Base-by-base conservation (phyloP, 768 basidiomycete genomes). In the Tricholoma bakamatsutake region DNA sequence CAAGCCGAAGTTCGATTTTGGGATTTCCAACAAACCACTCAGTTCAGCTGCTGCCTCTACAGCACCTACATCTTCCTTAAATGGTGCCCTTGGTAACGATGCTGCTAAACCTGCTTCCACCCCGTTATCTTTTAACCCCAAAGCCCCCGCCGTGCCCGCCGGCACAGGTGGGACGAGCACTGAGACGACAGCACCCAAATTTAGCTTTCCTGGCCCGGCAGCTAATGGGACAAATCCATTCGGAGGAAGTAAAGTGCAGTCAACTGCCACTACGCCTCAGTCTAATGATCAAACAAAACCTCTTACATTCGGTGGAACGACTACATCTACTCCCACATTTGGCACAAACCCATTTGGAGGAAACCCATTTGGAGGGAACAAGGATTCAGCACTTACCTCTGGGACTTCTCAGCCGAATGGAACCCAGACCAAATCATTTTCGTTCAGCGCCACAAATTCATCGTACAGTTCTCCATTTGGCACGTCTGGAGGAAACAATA, bases 1-100 rank as follows among this genome's bases (percentile, higher is more conserved):
- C 3, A 33, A 33, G 17, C 63, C 68, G 5, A 75, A 73, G 56
- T 79, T 77, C 59, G 71, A 58, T 59, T 73, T 79, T 58, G 72
- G 70, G n/a, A 56, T 69, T 47, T 57, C 46, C 10, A 61, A 60
- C 45, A 57, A 57, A 40, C 30, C 57, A 51, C 34, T 63, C 18
- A 50, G 48, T 21, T n/a, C 57, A 4, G 28, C 34, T 4, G 17
- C 50, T 52, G 33, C 9, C 13, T 15, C 50, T 39, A 12, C 34
- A 8, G 31, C 18, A 4, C 40, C 65, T 17, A 57, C 64, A 3
- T 62, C 62, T 15, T 60, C 64, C 10, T 55, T 65, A 51, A 63
- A 54, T 13, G 60, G 62, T 46, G 60, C 64, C 12, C 59, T 61
- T 4, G 66, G 68, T 27, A 49, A 43, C 18, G 54, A 61, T 17